Conservation (phyloP, 1,284 basidiomycete genomes). For the Fomitopsis betulina region DNA sequence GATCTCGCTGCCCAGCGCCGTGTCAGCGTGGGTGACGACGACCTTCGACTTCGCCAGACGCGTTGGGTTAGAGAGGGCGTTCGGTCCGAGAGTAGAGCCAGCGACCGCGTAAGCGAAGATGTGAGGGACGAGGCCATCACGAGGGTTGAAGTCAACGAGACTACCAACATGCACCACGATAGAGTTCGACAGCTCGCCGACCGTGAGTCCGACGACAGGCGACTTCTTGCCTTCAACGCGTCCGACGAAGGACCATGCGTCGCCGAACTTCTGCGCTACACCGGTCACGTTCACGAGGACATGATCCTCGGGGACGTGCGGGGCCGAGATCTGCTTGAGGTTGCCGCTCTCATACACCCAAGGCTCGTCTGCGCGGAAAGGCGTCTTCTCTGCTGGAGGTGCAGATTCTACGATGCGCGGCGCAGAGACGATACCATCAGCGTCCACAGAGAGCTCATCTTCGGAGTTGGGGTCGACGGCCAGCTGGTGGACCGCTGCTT, state of each 20-base stretch:
- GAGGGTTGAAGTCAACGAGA: not conserved
- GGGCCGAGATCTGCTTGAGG: constrained; percentile 2
- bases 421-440: constrained; percentile 4
- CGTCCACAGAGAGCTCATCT: constrained; percentile 9
- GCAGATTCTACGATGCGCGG: constrained; percentile 6
- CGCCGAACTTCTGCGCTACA: not conserved
- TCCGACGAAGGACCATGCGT: constrained; percentile 11
- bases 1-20: constrained; percentile 5
- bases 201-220: constrained; percentile 9
- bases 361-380: constrained; percentile 1
- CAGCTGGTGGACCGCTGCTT: not conserved
- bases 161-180: constrained; percentile 6
- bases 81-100: constrained; percentile 6
- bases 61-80: constrained; percentile 8
- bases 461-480: not conserved
- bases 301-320: constrained; percentile 1
- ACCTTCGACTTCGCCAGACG: constrained; percentile 7
- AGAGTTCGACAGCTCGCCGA: constrained; percentile 7
- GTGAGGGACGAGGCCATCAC: constrained; percentile 1
- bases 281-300: constrained; percentile 6
- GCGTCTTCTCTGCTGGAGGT: not conserved
- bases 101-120: constrained; percentile 3
- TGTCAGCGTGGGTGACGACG: constrained; percentile 9
- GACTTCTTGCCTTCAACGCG: not conserved
- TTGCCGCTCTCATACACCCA: constrained; percentile 8